Evolutionary conservation across 805 yeast species (phyloP), one percentile per base, ranked within the genome.

Genomic region (Pichia nakasei): DNA sequence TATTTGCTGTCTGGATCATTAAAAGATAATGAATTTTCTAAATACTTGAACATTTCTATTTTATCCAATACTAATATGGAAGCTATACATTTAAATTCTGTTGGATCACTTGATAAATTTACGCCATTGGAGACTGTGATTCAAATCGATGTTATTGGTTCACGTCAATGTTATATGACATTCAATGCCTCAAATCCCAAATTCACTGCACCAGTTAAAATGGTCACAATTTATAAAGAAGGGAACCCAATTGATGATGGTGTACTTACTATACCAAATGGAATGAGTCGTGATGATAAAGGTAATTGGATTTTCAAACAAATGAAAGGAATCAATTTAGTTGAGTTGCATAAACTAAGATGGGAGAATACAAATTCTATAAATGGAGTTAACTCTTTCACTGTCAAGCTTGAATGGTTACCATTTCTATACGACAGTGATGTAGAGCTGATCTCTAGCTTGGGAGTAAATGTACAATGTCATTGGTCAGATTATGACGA

Each of bases 401-500:
- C 73, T 50, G 47, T 86, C 37, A 84, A 81, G 3, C 52, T 86
- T 40, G 84, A 84, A 55, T 86, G 95, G 95, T 66, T 82, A 29
- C 94, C 94, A 5, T 71, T 70, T 42, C 64, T 73, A 53, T 69
- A 69, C 24, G 78, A 69, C 36, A 63, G 57, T 33, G 65, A 61
- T 20, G 60, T 53, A 24, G 62, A 55, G 15, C 61, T 59, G n/a
- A 45, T 41, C 3, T 37, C 40, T 19, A 22, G 65, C 45, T 60
- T 86, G 40, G 81, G 79, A 9, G 70, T 87, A 1, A 60, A 66
- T 8, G 70, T 87, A 9, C 68, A 74, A 21, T 88, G 96, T 57
- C 77, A 67, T 54, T 88, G 91, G 89, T 84, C 86, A 9, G 94
- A 87, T 51, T 76, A 77, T 57, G 78, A 77, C 31, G 73, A 58